Evolutionary conservation across 352 stramenopile genomes (phyloP), one percentile per base, ranked within the genome.

Genomic region (Phytophthora macrochlamydospora): DNA sequence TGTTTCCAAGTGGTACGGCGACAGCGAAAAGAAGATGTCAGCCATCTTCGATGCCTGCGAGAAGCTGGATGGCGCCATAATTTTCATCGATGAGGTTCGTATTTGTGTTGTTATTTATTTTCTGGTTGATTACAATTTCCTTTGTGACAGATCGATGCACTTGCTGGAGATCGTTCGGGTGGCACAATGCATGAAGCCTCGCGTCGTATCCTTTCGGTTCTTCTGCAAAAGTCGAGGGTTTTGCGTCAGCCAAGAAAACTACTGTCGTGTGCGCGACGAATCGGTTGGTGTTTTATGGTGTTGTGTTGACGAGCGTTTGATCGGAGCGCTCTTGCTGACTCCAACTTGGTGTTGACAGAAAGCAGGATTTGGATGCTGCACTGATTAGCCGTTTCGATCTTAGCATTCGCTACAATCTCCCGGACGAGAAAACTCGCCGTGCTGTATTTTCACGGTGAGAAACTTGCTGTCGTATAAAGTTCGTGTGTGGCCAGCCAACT

Each of bases 11-110:
- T 98, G 89, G 89, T 98, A 98, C 54, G 94, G 94, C 18, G 94
- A 98, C 59, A 98, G 91, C 78, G 93, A 98, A 67, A 98, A 97
- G 74, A 95, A 97, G 52, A 93, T 98, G 78, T 93, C 87, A 49
- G 72, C 87, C n/a, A 98, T 98, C 48, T 97, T 98, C 70, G 93
- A 98, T 49, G 87, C 91, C 0, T 98, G 91, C 62, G 89, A 98
- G 59, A 93, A 97, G 67, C 73, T 98, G 28, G 86, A 95, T 46
- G 90, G 88, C 8, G 88, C 89, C 14, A 97, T 98, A 67, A 96
- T 98, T 66, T 98, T 98, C 56, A 97, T 98, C 67, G 94, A 98
- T 60, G 94, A 98, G 74, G 86, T 95, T 43, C 7, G 52, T 56
- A 49, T 37, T 42, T 31, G 28, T 31, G 35, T 33, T 40, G n/a